Evolutionary conservation across 805 yeast genomes (phyloP).

Genomic region (Starmerella apicola): DNA sequence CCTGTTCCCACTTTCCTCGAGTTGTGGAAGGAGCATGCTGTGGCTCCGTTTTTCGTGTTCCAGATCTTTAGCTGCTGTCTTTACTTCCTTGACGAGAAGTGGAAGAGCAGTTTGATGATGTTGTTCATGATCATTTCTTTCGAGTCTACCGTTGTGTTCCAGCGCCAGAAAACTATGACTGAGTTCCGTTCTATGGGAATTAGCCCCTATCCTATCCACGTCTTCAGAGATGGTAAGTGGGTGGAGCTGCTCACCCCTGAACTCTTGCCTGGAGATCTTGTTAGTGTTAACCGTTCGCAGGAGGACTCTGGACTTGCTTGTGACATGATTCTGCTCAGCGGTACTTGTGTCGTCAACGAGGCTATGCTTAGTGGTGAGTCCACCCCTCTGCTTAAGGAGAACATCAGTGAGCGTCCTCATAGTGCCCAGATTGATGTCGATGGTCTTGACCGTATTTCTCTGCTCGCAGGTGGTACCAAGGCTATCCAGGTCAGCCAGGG

Average conservation of each 20-base stretch:
- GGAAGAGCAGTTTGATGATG: constrained; percentile 89
- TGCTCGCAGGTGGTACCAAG: constrained; percentile 91
- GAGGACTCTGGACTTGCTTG: constrained; percentile 93
- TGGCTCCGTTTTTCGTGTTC: constrained; percentile 95
- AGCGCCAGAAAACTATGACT: constrained; percentile 84
- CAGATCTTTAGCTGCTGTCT: constrained; percentile 90
- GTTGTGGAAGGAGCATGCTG: constrained; percentile 91
- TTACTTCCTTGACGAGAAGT: constrained; percentile 93
- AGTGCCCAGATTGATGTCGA: constrained; percentile 58
- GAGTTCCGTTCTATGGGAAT: constrained; percentile 97
- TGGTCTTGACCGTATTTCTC: constrained; percentile 77
- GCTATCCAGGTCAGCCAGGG: constrained; percentile 82
- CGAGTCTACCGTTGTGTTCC: constrained; percentile 90
- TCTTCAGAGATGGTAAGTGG: constrained; percentile 64
- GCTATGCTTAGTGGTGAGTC: constrained; percentile 99
- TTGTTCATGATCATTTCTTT: constrained; percentile 84
- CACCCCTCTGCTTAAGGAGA: constrained; percentile 89
- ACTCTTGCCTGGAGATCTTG: constrained; percentile 78
- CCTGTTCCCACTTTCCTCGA: constrained; percentile 88
- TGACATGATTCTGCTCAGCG: constrained; percentile 74
- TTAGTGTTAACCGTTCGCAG: constrained; percentile 72
- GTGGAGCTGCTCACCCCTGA: constrained; percentile 52
- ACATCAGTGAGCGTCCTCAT: constrained; percentile 69
- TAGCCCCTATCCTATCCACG: constrained; percentile 73
- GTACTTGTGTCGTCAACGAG: constrained; percentile 91